These are phyloP conservation scores for Penicillium psychrofluorescens DNA, from an alignment of 495 filamentous ascomycete species.

Conservation along the genomic window DNA sequence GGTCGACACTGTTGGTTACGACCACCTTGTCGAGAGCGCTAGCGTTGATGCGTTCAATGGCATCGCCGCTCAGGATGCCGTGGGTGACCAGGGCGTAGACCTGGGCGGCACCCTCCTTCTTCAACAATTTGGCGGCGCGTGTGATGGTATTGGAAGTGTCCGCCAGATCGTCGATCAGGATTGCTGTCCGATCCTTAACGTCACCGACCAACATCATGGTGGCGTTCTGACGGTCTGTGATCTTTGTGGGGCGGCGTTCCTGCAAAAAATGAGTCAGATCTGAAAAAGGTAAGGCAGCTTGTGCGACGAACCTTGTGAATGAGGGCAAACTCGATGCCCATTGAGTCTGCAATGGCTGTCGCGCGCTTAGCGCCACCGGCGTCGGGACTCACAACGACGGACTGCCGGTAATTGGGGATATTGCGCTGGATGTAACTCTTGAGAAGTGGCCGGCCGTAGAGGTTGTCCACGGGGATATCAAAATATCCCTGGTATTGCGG, in stretches of 20 bases:
- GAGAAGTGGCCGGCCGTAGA: constrained; percentile 81
- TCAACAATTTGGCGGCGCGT: constrained; percentile 89
- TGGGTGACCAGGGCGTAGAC: constrained; percentile 93
- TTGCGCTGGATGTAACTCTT: constrained; percentile 84
- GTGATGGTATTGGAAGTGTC: constrained; percentile 98
- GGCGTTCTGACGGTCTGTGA: constrained; percentile 89
- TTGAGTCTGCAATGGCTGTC: constrained; percentile 89
- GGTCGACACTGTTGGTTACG: constrained; percentile 90
- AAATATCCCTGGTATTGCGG: constrained; percentile 99
- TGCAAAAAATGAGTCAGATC: constrained; percentile 27
- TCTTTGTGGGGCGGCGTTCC: constrained; percentile 94
- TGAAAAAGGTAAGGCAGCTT: constrained; percentile 8
- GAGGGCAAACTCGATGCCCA: constrained; percentile 88
- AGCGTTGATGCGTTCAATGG: constrained; percentile 87
- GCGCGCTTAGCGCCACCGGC: constrained; percentile 95
- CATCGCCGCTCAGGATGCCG: constrained; percentile 89
- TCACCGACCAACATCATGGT: constrained; percentile 98
- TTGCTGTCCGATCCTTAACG: constrained; percentile 71
- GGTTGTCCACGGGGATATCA: constrained; percentile 95
- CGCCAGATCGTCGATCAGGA: constrained; percentile 89
- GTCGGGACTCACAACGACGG: constrained; percentile 92
- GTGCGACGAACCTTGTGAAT: constrained; percentile 81
- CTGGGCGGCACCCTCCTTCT: constrained; percentile 81
- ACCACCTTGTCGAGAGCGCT: constrained; percentile 84
- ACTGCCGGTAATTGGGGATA: constrained; percentile 79